phyloP scores from a whole-genome alignment of 2,329 filamentous ascomycete species.

The Colletotrichum falcatum region DNA sequence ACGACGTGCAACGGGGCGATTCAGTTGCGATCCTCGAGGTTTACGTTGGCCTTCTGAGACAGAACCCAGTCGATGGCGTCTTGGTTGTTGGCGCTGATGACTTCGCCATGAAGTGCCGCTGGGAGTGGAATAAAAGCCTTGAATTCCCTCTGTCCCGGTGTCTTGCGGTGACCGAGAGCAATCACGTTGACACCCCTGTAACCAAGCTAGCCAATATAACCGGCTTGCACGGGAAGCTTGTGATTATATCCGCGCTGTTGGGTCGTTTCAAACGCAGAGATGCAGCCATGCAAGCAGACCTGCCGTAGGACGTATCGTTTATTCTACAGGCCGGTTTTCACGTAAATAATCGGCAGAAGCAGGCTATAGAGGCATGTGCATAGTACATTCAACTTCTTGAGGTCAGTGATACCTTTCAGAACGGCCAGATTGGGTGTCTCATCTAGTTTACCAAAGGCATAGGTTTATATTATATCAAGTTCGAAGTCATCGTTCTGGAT shows the following conservation, averaged over 20 bases:
- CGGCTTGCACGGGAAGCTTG: not conserved
- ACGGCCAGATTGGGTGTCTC: not conserved
- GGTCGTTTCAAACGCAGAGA: not conserved
- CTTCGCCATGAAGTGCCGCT: slow-evolving; percentile 15
- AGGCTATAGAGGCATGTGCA: slow-evolving; percentile 7
- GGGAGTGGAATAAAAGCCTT: slow-evolving; percentile 12
- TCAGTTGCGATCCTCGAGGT: not conserved
- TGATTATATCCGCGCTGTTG: slow-evolving; percentile 2
- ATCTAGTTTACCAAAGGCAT: not conserved
- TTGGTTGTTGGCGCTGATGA: not conserved
- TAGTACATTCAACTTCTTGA: slow-evolving; percentile 6
- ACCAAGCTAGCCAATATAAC: not conserved
- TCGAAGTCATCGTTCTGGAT: not conserved
- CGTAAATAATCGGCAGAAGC: slow-evolving; percentile 3
- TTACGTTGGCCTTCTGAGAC: not conserved
- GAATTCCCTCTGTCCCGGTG: not conserved
- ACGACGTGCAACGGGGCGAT: slow-evolving; percentile 6
- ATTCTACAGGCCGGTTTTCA: not conserved
- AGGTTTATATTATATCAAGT: not conserved
- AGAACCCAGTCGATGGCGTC: slow-evolving; percentile 17
- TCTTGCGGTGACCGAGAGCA: not conserved
- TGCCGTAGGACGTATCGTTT: slow-evolving; percentile 24
- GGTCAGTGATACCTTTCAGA: not conserved
- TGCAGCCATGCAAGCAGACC: slow-evolving; percentile 8
- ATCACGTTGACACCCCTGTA: not conserved